Percentiles rank a stretch among this genome's conserved stretches.
These are phyloP conservation scores for Wickerhamiella azyma DNA, from an alignment of 805 yeast genomes.

Conservation along the genomic window DNA sequence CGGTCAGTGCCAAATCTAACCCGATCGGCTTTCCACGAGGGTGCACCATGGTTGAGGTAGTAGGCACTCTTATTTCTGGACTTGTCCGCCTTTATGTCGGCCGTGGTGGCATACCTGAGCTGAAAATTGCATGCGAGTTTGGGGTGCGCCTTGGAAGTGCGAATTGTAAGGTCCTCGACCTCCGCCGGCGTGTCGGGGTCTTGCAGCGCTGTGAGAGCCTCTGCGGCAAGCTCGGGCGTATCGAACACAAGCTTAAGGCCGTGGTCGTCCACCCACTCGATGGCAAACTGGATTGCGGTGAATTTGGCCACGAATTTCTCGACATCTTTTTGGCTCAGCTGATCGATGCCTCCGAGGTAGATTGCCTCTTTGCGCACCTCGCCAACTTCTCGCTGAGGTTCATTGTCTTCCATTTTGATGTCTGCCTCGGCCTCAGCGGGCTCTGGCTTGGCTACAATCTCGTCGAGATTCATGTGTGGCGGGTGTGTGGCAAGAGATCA, in stretches of 20 bases:
- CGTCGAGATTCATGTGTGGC: too few relatives aligned
- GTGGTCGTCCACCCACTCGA: slow-evolving; percentile 58
- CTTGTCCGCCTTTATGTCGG: slow-evolving; percentile 44
- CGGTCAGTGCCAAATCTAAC: slow-evolving; percentile 19
- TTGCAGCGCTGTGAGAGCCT: slow-evolving; percentile 23
- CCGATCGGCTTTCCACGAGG: slow-evolving; percentile 28
- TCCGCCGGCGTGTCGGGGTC: slow-evolving; percentile 13
- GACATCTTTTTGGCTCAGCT: slow-evolving; percentile 45
- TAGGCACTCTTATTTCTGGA: slow-evolving; percentile 48
- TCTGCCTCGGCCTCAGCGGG: too few relatives aligned
- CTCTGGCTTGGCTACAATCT: too few relatives aligned
- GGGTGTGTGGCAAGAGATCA: too few relatives aligned
- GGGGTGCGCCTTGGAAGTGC: slow-evolving; percentile 27
- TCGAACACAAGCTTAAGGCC: slow-evolving; percentile 43
- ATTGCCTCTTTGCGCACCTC: slow-evolving; percentile 17
- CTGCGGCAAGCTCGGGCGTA: slow-evolving; percentile 28
- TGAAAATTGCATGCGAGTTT: slow-evolving; percentile 26
- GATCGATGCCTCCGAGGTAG: slow-evolving; percentile 47
- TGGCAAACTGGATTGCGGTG: slow-evolving; percentile 24
- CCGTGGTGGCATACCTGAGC: slow-evolving; percentile 37
- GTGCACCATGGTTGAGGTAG: slow-evolving; percentile 60
- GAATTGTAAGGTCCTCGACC: slow-evolving; percentile 12
- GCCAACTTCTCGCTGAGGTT: too few relatives aligned
- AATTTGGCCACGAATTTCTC: slow-evolving; percentile 40
- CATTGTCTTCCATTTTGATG: too few relatives aligned